A percentile compares a stretch with the other conserved stretches of the same genome.
Conservation (phyloP, 805 yeast genomes). For the Candida takata region DNA sequence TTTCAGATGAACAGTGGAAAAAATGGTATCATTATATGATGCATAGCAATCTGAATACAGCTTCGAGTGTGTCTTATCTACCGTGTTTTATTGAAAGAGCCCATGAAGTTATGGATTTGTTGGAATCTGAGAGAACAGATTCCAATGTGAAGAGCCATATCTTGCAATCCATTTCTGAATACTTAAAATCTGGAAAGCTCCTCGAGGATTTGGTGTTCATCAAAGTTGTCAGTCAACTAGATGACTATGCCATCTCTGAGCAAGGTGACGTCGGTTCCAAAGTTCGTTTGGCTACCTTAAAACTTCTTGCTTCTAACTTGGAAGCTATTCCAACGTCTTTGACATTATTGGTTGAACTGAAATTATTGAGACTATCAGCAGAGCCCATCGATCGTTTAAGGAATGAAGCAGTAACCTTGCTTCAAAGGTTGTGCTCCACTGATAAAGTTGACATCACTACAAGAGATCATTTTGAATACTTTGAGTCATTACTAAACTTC, state of each 20-base stretch:
- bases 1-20: slow-evolving; percentile 8
- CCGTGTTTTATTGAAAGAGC: slow-evolving; percentile 5
- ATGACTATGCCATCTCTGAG: slow-evolving; percentile 71
- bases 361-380: slow-evolving; percentile 48
- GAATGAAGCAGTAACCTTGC: slow-evolving; percentile 31
- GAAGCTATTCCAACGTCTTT: slow-evolving; percentile 3
- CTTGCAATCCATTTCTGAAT: slow-evolving; percentile 14
- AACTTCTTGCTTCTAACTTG: slow-evolving; percentile 30
- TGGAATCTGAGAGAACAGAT: slow-evolving; percentile 21
- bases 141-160: slow-evolving; percentile 12
- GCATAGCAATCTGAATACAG: slow-evolving; percentile 31
- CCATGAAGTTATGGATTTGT: slow-evolving; percentile 8
- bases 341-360: slow-evolving; percentile 22
- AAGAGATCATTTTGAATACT: slow-evolving; percentile 23
- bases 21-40: slow-evolving; percentile 33
- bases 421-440: slow-evolving; percentile 24
- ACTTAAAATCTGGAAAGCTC: slow-evolving; percentile 1
- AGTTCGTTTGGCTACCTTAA: slow-evolving; percentile 48
- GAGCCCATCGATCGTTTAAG: slow-evolving; percentile 59
- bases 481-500: slow-evolving; percentile 19
- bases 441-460: slow-evolving; percentile 12
- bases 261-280: slow-evolving; percentile 92
- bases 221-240: slow-evolving; percentile 36
- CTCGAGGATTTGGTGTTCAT: slow-evolving; percentile 1
- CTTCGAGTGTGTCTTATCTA: slow-evolving; percentile 30